phyloP scores from a whole-genome alignment of 108 stramenopile genomes.

The Fragilariopsis cylindrus region DNA sequence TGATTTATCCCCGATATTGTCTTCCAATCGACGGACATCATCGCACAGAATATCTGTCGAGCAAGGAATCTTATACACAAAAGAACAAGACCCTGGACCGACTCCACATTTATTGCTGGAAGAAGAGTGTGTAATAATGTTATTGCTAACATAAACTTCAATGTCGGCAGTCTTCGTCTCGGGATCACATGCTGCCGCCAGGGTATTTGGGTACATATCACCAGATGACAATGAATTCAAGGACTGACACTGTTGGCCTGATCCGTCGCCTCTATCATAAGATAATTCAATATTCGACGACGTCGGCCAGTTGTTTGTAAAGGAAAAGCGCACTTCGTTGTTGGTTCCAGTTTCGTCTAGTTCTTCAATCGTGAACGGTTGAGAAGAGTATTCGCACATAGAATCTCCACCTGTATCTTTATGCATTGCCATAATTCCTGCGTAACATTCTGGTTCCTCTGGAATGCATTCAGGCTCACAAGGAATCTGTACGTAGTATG shows the following conservation, averaged over 20 bases:
- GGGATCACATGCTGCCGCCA: slow-evolving; percentile 9
- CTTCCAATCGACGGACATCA: not conserved
- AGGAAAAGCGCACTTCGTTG: slow-evolving; percentile 11
- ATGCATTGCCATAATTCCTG: not conserved
- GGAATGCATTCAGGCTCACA: too few species aligned
- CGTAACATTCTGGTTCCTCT: slow-evolving; percentile 1
- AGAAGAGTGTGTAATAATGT: not conserved
- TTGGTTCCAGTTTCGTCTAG: slow-evolving; percentile 9
- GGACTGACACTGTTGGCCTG: not conserved
- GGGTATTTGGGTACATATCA: not conserved
- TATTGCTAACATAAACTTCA: slow-evolving; percentile 5
- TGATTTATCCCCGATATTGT: not conserved
- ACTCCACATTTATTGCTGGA: not conserved
- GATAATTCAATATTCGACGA: not conserved
- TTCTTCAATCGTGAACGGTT: slow-evolving; percentile 10
- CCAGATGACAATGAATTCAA: not conserved
- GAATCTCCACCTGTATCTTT: slow-evolving; percentile 4
- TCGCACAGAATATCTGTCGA: slow-evolving; percentile 10
- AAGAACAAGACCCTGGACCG: not conserved
- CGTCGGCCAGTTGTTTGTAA: slow-evolving; percentile 8
- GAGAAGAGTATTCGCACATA: slow-evolving; percentile 2
- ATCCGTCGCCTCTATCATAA: slow-evolving; percentile 10
- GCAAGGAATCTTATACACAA: slow-evolving; percentile 2
- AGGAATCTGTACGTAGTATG: too few species aligned
- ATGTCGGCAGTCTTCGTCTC: slow-evolving; percentile 1